These are phyloP conservation scores for Hypericum androsaemum DNA, from an alignment of 345 rosid species.

Conservation along the genomic window DNA sequence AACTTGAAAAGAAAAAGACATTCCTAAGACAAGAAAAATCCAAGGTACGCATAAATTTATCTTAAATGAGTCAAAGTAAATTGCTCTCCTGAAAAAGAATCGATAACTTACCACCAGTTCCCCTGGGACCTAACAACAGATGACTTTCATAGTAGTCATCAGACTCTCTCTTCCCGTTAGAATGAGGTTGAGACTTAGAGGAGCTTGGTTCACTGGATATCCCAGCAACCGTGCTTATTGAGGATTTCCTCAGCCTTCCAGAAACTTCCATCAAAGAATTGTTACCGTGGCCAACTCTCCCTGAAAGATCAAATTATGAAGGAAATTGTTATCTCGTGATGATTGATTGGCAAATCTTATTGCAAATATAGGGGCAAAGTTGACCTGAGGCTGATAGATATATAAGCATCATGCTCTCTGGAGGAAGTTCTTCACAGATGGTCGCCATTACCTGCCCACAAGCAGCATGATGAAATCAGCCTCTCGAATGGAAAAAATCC, in stretches of 20 bases:
- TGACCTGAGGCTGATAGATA: slow-evolving; percentile 85
- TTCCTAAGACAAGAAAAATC: too few relatives aligned
- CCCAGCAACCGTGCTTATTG: slow-evolving; percentile 44
- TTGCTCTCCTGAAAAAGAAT: slow-evolving; percentile 2
- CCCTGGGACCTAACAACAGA: slow-evolving; percentile 77
- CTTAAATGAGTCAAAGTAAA: too few relatives aligned
- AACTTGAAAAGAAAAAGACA: slow-evolving; percentile 12
- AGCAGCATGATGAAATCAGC: slow-evolving; percentile 13
- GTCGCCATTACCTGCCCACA: slow-evolving; percentile 76
- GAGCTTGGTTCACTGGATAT: slow-evolving; percentile 43
- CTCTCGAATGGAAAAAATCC: neutral
- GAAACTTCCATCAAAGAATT: slow-evolving; percentile 34
- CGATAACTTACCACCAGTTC: slow-evolving; percentile 49
- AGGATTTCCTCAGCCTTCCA: slow-evolving; percentile 50
- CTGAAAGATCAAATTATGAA: slow-evolving; percentile 31
- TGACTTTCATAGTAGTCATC: slow-evolving; percentile 35
- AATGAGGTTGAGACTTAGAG: slow-evolving; percentile 33
- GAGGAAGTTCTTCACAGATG: slow-evolving; percentile 75
- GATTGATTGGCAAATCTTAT: slow-evolving; percentile 2
- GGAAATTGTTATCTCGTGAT: slow-evolving; percentile 8
- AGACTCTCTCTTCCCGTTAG: slow-evolving; percentile 43
- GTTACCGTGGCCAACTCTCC: slow-evolving; percentile 38
- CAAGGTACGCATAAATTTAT: too few relatives aligned
- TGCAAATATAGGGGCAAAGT: slow-evolving; percentile 17
- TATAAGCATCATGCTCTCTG: slow-evolving; percentile 66